Evolutionary conservation across 352 stramenopile genomes (phyloP), one percentile per base, ranked within the genome.

Genomic region (Globisporangium cystogenes): DNA sequence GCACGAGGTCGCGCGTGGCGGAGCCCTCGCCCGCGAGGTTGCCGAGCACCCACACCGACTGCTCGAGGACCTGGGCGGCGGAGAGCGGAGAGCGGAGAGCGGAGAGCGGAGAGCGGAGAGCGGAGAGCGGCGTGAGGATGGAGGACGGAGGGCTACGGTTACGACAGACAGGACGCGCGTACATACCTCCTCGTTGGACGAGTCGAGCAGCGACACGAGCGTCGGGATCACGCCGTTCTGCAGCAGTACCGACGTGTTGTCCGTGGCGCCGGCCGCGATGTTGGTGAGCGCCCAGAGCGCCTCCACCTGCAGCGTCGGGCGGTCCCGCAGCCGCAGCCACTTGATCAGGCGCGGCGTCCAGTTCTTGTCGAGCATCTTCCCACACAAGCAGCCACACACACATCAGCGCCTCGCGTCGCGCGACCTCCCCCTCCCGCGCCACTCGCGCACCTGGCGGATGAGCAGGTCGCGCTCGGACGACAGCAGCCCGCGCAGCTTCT

Each of bases 231-330:
- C 84, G 20, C 90, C 86, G 58, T 96, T 95, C 60, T 96, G 86
- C n/a, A 97, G 68, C 50, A 97, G 62, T 53, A 97, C 78, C 21
- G 90, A 89, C 44, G 90, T 95, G 66, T 97, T 94, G 59, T 97
- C 90, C 39, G 86, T 95, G 5, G 85, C 85, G 33, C 89, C 89
- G 0, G 86, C 88, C 6, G 95, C 92, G 65, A 98, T 98, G 70
- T 98, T 98, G 7, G 94, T 98, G 15, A 98, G 73, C 27, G 92
- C 89, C 86, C 96, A 96, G 15, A 98, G 68, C 51, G 94, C 90
- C 70, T 98, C 95, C 23, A 97, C 85, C 71, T 97, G 87, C 20
- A 96, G 61, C 49, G 81, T 90, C 47, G 81, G 82, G 47, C 77
- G 77, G 59, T 94, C 84, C 8, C 81, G 67, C 36, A 92, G 64